Conservation (phyloP, 768 basidiomycete genomes). For the Naganishia friedmannii region DNA sequence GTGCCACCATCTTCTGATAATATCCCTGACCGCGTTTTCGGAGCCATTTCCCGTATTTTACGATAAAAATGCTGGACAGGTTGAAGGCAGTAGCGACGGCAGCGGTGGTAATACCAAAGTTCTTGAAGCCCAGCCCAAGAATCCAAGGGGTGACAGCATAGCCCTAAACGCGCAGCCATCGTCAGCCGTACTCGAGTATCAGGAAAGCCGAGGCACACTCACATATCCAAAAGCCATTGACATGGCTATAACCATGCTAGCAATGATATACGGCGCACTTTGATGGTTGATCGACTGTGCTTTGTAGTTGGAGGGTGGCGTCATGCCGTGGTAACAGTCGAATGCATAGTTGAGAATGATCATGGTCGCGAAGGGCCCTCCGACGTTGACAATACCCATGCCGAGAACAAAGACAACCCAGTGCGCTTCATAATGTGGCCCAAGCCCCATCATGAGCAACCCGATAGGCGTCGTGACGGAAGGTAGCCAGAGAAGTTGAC, state of each 20-base stretch:
- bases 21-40: slow-evolving; percentile 1
- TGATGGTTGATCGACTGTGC: slow-evolving; percentile 28
- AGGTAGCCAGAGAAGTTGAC: slow-evolving; percentile 30
- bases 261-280: slow-evolving; percentile 29
- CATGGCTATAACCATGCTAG: slow-evolving; percentile 12
- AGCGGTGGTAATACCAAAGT: slow-evolving; percentile 28
- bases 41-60: slow-evolving; percentile 28
- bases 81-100: slow-evolving; percentile 30
- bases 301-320: slow-evolving; percentile 9
- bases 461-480: slow-evolving; percentile 28
- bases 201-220: neutral
- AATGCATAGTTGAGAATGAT: slow-evolving; percentile 33
- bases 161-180: slow-evolving; percentile 1
- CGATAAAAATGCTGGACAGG: slow-evolving; percentile 15
- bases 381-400: slow-evolving; percentile 24
- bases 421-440: slow-evolving; percentile 34
- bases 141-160: slow-evolving; percentile 35
- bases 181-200: neutral
- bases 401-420: slow-evolving; percentile 37
- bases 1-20: neutral
- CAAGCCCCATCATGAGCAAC: slow-evolving; percentile 35
- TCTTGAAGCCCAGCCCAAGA: slow-evolving; percentile 22
- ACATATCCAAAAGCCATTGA: slow-evolving; percentile 16
- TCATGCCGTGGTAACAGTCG: slow-evolving; percentile 32
- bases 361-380: slow-evolving; percentile 31